phyloP scores from a whole-genome alignment of 768 basidiomycete genomes.

The Lactifluus hygrophoroides region DNA sequence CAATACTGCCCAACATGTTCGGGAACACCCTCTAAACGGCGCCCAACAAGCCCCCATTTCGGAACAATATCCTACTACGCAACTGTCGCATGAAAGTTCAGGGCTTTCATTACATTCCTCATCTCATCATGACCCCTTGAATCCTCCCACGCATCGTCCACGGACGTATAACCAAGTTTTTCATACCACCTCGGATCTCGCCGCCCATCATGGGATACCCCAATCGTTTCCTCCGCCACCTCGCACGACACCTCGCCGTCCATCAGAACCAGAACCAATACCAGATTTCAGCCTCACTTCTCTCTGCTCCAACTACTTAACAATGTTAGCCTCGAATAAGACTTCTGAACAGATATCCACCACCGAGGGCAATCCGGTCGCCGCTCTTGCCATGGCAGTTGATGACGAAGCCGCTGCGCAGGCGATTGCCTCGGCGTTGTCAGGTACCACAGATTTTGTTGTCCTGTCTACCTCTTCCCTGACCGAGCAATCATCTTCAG shows the following conservation, averaged over 20 bases:
- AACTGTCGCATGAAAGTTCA: constrained; percentile 39
- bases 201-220: constrained; percentile 74
- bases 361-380: constrained; percentile 20
- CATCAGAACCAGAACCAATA: constrained; percentile 28
- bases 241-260: constrained; percentile 43
- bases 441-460: constrained; percentile 1
- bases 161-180: constrained; percentile 60
- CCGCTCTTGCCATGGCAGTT: constrained; percentile 15
- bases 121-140: constrained; percentile 53
- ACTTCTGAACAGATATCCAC: constrained; percentile 28
- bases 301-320: constrained; percentile 56
- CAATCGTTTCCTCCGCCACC: constrained; percentile 61
- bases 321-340: constrained; percentile 53
- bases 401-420: constrained; percentile 14
- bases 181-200: constrained; percentile 54
- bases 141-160: constrained; percentile 45
- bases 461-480: neutral
- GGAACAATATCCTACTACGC: constrained; percentile 30
- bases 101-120: constrained; percentile 44
- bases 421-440: constrained; percentile 15
- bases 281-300: constrained; percentile 38
- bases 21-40: constrained; percentile 37
- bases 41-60: constrained; percentile 29
- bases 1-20: constrained; percentile 39
- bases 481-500: constrained; percentile 18